Conservation (phyloP, 2,329 filamentous ascomycete genomes). For the Volutella citrinella region DNA sequence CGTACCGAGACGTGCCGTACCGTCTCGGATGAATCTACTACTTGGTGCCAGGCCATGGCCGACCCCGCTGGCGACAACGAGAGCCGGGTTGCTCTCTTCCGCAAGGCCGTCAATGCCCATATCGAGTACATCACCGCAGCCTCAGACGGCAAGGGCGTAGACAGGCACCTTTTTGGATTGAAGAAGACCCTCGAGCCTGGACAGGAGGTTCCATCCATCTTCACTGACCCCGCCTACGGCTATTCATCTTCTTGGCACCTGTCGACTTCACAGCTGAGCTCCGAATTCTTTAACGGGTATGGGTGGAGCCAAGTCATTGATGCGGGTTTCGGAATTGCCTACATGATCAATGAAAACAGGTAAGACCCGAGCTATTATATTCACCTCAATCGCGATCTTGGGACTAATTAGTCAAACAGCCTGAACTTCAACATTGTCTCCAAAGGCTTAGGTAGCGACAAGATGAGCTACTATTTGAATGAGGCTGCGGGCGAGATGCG, state of each 20-base stretch:
- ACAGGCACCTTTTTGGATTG: conserved; percentile 94
- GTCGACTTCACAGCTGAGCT: conserved; percentile 84
- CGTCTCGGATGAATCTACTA: conserved; percentile 86
- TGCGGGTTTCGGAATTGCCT: conserved; percentile 93
- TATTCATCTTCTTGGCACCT: conserved; percentile 91
- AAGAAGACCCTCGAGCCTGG: conserved; percentile 83
- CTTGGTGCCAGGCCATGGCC: conserved; percentile 86
- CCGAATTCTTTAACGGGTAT: conserved; percentile 98
- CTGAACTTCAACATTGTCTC: conserved; percentile 98
- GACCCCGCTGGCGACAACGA: conserved; percentile 62
- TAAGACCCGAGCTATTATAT: conserved; percentile 33
- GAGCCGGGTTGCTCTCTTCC: conserved; percentile 71
- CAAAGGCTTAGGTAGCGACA: conserved; percentile 84
- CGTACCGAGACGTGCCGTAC: conserved; percentile 94
- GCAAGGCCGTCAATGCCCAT: conserved; percentile 76
- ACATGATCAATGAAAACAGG: conserved; percentile 99
- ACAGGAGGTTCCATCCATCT: conserved; percentile 79
- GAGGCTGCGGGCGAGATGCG: conserved; percentile 90
- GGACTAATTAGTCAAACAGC: conserved; percentile 43
- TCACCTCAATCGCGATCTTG: neutral
- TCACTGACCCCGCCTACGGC: conserved; percentile 77
- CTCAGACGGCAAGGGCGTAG: conserved; percentile 88
- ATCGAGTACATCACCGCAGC: conserved; percentile 89
- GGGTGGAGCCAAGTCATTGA: conserved; percentile 98
- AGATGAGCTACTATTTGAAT: conserved; percentile 94